These are phyloP conservation scores for Rhizopogon vesiculosus DNA, from an alignment of 768 basidiomycete species.

Conservation along the genomic window DNA sequence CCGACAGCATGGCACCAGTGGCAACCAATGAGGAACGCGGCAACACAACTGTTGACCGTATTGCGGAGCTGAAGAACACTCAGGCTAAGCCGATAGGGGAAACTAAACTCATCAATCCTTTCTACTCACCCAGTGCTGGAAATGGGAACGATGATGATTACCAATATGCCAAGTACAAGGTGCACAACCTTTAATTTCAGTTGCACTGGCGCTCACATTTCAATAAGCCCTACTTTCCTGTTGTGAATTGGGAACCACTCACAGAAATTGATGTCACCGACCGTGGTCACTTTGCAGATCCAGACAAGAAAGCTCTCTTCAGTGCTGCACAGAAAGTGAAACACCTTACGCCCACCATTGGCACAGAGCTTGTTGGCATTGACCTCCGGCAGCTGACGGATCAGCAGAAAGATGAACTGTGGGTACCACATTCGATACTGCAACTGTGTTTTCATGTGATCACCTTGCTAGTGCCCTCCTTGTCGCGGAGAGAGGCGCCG, in stretches of 20 bases:
- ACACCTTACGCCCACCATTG: constrained; percentile 67
- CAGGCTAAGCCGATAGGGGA: constrained; percentile 3
- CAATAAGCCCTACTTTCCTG: constrained; percentile 58
- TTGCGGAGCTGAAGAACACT: constrained; percentile 20
- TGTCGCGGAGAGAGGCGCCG: constrained; percentile 71
- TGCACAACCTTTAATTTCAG: constrained; percentile 17
- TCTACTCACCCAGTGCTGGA: constrained; percentile 58
- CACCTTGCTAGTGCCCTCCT: constrained; percentile 52
- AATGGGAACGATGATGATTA: constrained; percentile 51
- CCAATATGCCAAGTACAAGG: constrained; percentile 56
- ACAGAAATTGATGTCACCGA: constrained; percentile 55
- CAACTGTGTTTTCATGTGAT: constrained; percentile 6
- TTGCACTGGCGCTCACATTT: background rate
- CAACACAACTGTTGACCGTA: constrained; percentile 14
- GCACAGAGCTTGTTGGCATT: constrained; percentile 69
- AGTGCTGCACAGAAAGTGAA: constrained; percentile 61
- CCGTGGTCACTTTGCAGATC: constrained; percentile 64
- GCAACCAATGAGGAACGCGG: constrained; percentile 35
- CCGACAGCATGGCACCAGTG: constrained; percentile 43
- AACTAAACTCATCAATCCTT: constrained; percentile 47
- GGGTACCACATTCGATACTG: constrained; percentile 15
- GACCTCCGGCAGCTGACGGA: constrained; percentile 66
- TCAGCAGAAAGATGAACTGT: constrained; percentile 79
- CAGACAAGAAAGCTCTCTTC: constrained; percentile 60
- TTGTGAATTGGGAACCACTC: constrained; percentile 61